Evolutionary conservation across 768 basidiomycete species (phyloP), one percentile per base, ranked within the genome.

Genomic region (Leccinum uliginosum): DNA sequence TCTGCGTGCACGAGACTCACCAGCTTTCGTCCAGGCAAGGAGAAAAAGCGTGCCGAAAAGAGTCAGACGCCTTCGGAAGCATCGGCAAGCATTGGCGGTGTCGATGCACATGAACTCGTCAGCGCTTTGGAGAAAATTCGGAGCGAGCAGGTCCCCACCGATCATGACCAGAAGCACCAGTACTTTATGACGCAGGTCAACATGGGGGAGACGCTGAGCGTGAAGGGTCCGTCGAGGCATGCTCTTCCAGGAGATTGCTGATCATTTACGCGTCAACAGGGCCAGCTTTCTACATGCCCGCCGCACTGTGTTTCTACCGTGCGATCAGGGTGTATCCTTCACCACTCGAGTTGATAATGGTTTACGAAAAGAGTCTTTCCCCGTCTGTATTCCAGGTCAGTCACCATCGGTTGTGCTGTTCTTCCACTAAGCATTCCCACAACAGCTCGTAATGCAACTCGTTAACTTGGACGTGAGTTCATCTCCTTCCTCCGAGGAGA

Each of bases 321-420:
- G 95, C 93, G 1, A 84, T 98, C 57, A 81, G 89, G 54, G 93
- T 97, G 34, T 99, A 99, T 75, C 97, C 97, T 50, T 85, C 90
- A 29, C 93, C 95, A 1, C 84, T 93, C 30, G 97, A 98, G 73
- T 83, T 98, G 63, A 88, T 99, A 65, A 84, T 89, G 72, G 95
- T 98, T 59, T 96, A 97, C 67, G 86, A 98, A 75, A 89, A 89
- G 74, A 94, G 93, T 32, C 84, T 96, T 29, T 89, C 92, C 3
- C 80, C 83, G 26, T 79, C 85, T 35, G 77, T 93, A 50, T 92
- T 93, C 76, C 89, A 91, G 76, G 87, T 87, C 54, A 30, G 75
- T 72, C 10, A 15, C 24, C 15, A 23, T 26, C 24, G 52, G 6
- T 35, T 12, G 11, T 38, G 12, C 30, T 45, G n/a, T 21, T 47